Base-by-base conservation (phyloP, 768 basidiomycete species). In the Calocera cornea region DNA sequence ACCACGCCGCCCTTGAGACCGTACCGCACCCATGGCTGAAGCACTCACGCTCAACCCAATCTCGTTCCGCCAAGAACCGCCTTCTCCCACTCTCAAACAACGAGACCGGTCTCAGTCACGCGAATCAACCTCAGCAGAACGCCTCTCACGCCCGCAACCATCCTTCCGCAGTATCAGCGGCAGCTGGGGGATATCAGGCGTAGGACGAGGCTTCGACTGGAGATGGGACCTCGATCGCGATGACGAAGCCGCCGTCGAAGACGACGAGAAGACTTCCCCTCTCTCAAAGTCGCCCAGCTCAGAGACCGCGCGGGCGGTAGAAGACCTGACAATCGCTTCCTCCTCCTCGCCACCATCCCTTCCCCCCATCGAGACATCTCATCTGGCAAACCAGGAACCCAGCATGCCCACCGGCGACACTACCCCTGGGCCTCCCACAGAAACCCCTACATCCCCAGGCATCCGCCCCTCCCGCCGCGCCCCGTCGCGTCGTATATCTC, bases 171-270 rank as follows among this genome's bases (percentile, higher is more conserved):
- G 49, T 11, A 27, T 69, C 14, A 68, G 85, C 69, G 90, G 89
- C 47, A 69, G 68, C 76, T 92, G 89, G 88, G 87, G 87, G 7
- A 89, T 92, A 69, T 92, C 90, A 22, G 89, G 84, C 40, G 87
- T 92, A 60, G 90, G 90, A 12, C 84, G 88, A 60, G 90, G 90
- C 19, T 91, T 90, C 73, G 80, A 89, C 75, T 91, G 90, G 88
- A 81, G 80, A 66, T 77, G 80, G 68, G 77, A 76, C 64, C 75
- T 77, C 47, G 79, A 80, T 38, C 74, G 77, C 24, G 71, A 76
- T 33, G 67, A 68, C 63, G 47, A 66, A 12, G 71, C 64, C 17
- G 69, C 66, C 19, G 68, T 67, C 17, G 41, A 64, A 10, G 68
- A 66, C 27, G 66, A 69, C 16, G 65, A 71, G 40, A 33, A 33